These are phyloP conservation scores for Boletus vermiculosoides DNA, from an alignment of 768 basidiomycete species.

Conservation along the genomic window DNA sequence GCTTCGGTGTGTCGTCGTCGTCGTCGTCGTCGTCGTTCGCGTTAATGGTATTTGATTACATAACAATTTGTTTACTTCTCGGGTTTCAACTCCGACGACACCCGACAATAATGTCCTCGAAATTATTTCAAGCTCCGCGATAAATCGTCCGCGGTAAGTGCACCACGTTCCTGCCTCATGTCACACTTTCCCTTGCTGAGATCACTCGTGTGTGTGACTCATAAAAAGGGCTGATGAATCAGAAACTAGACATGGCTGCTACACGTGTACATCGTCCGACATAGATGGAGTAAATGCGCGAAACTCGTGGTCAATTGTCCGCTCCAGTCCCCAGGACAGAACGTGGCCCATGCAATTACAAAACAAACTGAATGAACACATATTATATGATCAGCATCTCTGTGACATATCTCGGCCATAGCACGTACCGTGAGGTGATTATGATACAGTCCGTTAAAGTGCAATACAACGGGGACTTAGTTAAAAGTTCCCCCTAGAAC, in stretches of 20 bases:
- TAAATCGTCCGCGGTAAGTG: not conserved
- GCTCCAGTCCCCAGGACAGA: conserved; percentile 16
- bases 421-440: conserved; percentile 15
- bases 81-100: conserved; percentile 18
- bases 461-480: conserved; percentile 25
- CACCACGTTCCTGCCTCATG: conserved; percentile 24
- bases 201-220: conserved; percentile 23
- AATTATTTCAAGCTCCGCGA: conserved; percentile 13
- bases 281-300: conserved; percentile 5
- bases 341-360: conserved; percentile 10
- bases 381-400: not conserved
- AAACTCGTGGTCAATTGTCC: not conserved
- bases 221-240: not conserved
- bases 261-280: conserved; percentile 21
- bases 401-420: not conserved
- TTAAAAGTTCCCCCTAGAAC: conserved; percentile 26
- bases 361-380: conserved; percentile 2
- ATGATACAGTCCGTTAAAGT: conserved; percentile 20
- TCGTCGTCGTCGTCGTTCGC: conserved; percentile 27
- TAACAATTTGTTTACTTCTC: conserved; percentile 21
- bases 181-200: conserved; percentile 18
- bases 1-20: conserved; percentile 14
- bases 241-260: not conserved
- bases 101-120: conserved; percentile 1
- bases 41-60: conserved; percentile 17